Evolutionary conservation across 768 basidiomycete species (phyloP).

Genomic region (Leccinum fibrillosum): DNA sequence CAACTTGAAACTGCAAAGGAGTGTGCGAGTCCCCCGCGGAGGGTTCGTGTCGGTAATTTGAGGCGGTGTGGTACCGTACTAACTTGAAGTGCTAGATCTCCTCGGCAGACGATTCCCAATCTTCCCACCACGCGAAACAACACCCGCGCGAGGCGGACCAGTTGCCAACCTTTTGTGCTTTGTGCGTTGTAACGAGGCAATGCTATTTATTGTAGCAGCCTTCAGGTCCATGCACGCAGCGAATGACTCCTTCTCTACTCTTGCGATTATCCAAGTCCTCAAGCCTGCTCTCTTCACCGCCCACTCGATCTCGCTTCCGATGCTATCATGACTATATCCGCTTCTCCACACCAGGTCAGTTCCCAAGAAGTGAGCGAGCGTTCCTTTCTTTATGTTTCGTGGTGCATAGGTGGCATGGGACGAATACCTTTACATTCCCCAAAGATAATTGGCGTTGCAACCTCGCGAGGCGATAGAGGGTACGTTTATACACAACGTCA

Average conservation of each 20-base stretch:
- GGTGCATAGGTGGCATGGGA: slow-evolving; percentile 50
- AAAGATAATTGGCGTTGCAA: slow-evolving; percentile 73
- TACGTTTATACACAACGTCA: slow-evolving; percentile 26
- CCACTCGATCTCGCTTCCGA: slow-evolving; percentile 21
- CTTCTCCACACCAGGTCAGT: slow-evolving; percentile 43
- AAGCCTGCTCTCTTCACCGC: slow-evolving; percentile 3
- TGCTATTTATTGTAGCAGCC: slow-evolving; percentile 24
- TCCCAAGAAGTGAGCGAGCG: slow-evolving; percentile 1
- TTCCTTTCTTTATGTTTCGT: slow-evolving; percentile 7
- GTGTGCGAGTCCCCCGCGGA: slow-evolving; percentile 1
- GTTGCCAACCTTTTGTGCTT: slow-evolving; percentile 3
- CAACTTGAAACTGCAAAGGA: background rate
- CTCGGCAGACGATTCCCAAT: background rate
- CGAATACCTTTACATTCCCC: slow-evolving; percentile 73
- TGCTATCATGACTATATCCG: slow-evolving; percentile 72
- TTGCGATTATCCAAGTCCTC: slow-evolving; percentile 19
- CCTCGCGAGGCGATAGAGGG: slow-evolving; percentile 75
- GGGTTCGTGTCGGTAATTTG: background rate
- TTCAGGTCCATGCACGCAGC: slow-evolving; percentile 20
- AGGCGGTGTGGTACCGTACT: background rate
- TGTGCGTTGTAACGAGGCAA: slow-evolving; percentile 21
- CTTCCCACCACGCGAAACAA: slow-evolving; percentile 17
- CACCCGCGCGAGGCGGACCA: slow-evolving; percentile 8
- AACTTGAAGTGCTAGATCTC: background rate
- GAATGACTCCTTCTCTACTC: slow-evolving; percentile 27